Evolutionary conservation across 2,329 filamentous ascomycete species (phyloP).

Genomic region (Didymellaceae sp.): DNA sequence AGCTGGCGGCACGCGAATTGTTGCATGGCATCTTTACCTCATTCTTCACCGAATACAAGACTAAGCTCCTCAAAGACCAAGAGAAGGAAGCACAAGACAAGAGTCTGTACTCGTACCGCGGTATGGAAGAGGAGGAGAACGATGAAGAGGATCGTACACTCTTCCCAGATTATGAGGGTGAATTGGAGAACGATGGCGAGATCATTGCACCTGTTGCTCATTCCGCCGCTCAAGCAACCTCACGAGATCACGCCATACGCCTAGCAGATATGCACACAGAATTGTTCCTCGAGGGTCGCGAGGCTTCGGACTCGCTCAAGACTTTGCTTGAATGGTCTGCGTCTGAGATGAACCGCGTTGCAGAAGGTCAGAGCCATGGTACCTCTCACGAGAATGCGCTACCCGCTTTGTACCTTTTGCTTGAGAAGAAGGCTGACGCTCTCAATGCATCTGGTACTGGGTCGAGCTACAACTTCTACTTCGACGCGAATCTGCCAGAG

Average conservation of each 20-base stretch:
- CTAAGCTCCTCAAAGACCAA: constrained; percentile 76
- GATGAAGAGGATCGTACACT: constrained; percentile 80
- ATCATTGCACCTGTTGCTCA: not conserved
- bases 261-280: constrained; percentile 43
- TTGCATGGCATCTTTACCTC: constrained; percentile 72
- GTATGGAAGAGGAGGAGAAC: constrained; percentile 78
- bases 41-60: constrained; percentile 82
- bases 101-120: constrained; percentile 83
- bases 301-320: constrained; percentile 35
- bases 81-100: constrained; percentile 74
- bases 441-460: constrained; percentile 42
- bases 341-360: constrained; percentile 34
- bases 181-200: constrained; percentile 46
- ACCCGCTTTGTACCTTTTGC: constrained; percentile 68
- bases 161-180: constrained; percentile 78
- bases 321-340: constrained; percentile 41
- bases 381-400: constrained; percentile 61
- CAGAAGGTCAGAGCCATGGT: constrained; percentile 32
- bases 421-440: constrained; percentile 66
- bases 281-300: constrained; percentile 34
- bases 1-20: constrained; percentile 42
- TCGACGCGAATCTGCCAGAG: constrained; percentile 77
- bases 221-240: constrained; percentile 23
- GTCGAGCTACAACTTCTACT: constrained; percentile 83
- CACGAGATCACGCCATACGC: constrained; percentile 43